These are phyloP conservation scores for Wilhelminamyces savonicus DNA, from an alignment of 805 yeast genomes.

Conservation along the genomic window DNA sequence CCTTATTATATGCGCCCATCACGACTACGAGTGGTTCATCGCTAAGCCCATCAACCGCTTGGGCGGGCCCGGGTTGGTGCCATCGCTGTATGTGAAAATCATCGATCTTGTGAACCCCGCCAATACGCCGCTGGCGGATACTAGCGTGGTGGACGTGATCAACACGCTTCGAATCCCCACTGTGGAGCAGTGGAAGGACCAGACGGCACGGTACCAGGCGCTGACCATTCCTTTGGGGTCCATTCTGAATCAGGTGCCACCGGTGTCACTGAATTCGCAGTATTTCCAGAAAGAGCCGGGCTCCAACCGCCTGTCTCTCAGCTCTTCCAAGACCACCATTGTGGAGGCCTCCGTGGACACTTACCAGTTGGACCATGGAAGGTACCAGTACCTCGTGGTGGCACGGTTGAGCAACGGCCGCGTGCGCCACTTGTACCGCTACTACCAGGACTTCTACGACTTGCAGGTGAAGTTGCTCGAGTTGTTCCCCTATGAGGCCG, in stretches of 20 bases:
- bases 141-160: slow-evolving; percentile 46
- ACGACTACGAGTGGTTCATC: slow-evolving; percentile 94
- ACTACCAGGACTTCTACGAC: slow-evolving; percentile 93
- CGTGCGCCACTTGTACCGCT: slow-evolving; percentile 69
- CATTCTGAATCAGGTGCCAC: slow-evolving; percentile 25
- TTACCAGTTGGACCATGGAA: slow-evolving; percentile 73
- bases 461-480: slow-evolving; percentile 80
- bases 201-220: slow-evolving; percentile 89
- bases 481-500: slow-evolving; percentile 88
- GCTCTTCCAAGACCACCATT: slow-evolving; percentile 31
- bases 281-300: slow-evolving; percentile 22
- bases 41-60: slow-evolving; percentile 92
- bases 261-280: slow-evolving; percentile 30
- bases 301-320: slow-evolving; percentile 26
- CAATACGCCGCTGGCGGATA: slow-evolving; percentile 47
- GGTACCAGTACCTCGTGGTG: slow-evolving; percentile 80
- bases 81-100: slow-evolving; percentile 82
- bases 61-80: slow-evolving; percentile 97
- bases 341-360: slow-evolving; percentile 71
- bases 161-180: slow-evolving; percentile 71
- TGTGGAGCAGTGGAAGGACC: slow-evolving; percentile 92
- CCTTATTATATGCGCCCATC: slow-evolving; percentile 91
- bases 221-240: slow-evolving; percentile 70
- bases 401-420: slow-evolving; percentile 66
- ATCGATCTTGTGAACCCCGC: slow-evolving; percentile 56